phyloP scores from a whole-genome alignment of 1,284 basidiomycete species.

The Cerioporus squamosus region DNA sequence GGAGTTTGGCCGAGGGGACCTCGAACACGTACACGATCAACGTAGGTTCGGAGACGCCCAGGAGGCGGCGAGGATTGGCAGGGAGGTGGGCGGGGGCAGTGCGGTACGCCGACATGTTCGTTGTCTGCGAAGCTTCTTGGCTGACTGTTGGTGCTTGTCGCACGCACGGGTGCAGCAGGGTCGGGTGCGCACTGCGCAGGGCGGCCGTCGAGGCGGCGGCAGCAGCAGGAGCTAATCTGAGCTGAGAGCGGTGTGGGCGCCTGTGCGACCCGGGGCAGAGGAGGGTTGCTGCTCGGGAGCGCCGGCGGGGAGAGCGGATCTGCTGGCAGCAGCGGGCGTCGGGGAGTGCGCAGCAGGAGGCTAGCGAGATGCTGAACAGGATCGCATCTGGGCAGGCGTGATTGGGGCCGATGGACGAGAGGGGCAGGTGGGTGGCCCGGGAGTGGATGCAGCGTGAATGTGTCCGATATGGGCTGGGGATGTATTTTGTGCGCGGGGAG shows the following conservation, averaged over 20 bases:
- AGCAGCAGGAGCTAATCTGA: slow-evolving; percentile 11
- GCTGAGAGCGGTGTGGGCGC: slow-evolving; percentile 4
- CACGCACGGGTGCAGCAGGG: background rate
- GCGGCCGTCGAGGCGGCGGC: too few relatives aligned
- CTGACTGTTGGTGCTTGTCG: background rate
- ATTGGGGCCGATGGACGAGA: slow-evolving; percentile 23
- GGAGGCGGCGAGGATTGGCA: slow-evolving; percentile 4
- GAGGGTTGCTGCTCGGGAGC: background rate
- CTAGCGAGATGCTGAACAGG: slow-evolving; percentile 7
- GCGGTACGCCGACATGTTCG: background rate
- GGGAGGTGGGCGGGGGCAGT: background rate
- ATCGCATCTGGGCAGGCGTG: slow-evolving; percentile 26
- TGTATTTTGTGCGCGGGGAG: slow-evolving; percentile 1
- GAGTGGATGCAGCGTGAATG: slow-evolving; percentile 7
- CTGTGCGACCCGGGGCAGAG: slow-evolving; percentile 7
- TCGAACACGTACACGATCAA: slow-evolving; percentile 8
- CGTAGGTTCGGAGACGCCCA: background rate
- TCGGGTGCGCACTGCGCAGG: background rate
- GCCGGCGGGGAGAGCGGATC: slow-evolving; percentile 1
- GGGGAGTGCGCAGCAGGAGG: background rate
- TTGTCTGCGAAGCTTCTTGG: slow-evolving; percentile 2
- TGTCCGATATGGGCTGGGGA: slow-evolving; percentile 18
- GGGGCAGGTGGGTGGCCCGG: slow-evolving; percentile 27
- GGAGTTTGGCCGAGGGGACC: slow-evolving; percentile 14
- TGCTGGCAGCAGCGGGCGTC: slow-evolving; percentile 1